These are phyloP conservation scores for Hypoxylon sp. DNA, from an alignment of 2,329 filamentous ascomycete species.

Conservation along the genomic window DNA sequence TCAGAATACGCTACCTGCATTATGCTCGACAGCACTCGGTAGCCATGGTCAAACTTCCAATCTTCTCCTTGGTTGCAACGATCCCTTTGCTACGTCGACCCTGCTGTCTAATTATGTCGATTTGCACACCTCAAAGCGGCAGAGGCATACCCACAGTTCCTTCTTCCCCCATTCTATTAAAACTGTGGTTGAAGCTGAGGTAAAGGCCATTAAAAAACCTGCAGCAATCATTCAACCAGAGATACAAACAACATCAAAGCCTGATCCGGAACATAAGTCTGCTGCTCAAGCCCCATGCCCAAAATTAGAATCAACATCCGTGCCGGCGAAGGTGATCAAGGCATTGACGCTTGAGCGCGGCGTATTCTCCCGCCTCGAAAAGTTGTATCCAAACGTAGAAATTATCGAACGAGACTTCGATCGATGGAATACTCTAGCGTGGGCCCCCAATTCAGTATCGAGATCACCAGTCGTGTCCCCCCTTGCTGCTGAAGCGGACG, in stretches of 20 bases:
- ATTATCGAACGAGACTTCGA: conserved; percentile 73
- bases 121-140: conserved; percentile 48
- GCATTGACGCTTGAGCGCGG: conserved; percentile 62
- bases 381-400: conserved; percentile 61
- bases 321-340: conserved; percentile 60
- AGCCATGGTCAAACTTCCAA: conserved; percentile 10
- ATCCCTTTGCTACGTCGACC: conserved; percentile 44
- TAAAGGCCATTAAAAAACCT: too few relatives aligned
- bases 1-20: neutral
- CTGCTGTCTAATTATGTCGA: conserved; percentile 50
- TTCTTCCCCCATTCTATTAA: conserved; percentile 43
- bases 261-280: neutral
- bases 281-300: conserved; percentile 41
- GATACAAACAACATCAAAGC: neutral
- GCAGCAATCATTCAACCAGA: neutral
- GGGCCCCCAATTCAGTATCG: conserved; percentile 52
- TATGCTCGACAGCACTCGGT: neutral
- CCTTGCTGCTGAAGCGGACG: conserved; percentile 73
- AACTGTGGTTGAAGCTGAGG: neutral
- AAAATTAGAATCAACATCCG: conserved; percentile 6
- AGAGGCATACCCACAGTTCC: conserved; percentile 46
- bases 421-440: conserved; percentile 53
- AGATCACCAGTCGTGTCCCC: conserved; percentile 56
- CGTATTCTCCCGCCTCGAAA: conserved; percentile 65
- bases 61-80: conserved; percentile 44